Base-by-base conservation (phyloP, 352 stramenopile genomes). In the Discostella stelligera region DNA sequence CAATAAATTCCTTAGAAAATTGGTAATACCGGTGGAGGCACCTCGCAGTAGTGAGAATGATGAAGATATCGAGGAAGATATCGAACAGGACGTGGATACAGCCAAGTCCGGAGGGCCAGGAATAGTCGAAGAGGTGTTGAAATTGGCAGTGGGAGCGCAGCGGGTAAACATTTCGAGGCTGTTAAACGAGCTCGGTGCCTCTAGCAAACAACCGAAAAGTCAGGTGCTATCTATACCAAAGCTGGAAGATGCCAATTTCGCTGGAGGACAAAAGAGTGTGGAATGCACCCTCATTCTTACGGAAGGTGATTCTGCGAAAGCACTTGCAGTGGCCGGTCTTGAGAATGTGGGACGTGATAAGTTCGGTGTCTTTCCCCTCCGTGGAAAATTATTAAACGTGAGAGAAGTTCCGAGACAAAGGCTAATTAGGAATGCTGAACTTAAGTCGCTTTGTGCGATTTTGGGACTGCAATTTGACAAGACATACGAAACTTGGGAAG, bases 231-330 rank as follows among this genome's bases (percentile, higher is more conserved):
- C 72, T 7, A 90, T 99, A 48, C 91, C 96, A 0, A 99, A 99
- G 81, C 89, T 99, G 2, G 97, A 99, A 68, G 97, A 99, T 81
- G 97, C 97, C 0, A 98, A 99, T 80, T 81, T 95, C 46, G 97
- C 97, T 30, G 97, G 97, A 37, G 95, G 88, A 13, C 90, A 95
- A 18, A 94, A 96, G 56, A 90, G 88, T 25, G 86, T 94, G 59
- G 75, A 97, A 27, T 99, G 97, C 78, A 99, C 97, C 2, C 79
- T 99, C n/a, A 99, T 99, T 72, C 82, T 99, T 16, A 99, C 97
- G 1, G 97, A 99, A 91, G 97, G 97, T 82, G 97, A 99, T 85
- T 99, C 96, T 16, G 97, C 97, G 62, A 99, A 99, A 83, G 97
- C 96, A 9, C 86, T 98, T 18, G 96, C 97, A 18, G 95, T 99